phyloP scores from a whole-genome alignment of 2,329 filamentous ascomycete genomes.

The Botrytis tulipae region DNA sequence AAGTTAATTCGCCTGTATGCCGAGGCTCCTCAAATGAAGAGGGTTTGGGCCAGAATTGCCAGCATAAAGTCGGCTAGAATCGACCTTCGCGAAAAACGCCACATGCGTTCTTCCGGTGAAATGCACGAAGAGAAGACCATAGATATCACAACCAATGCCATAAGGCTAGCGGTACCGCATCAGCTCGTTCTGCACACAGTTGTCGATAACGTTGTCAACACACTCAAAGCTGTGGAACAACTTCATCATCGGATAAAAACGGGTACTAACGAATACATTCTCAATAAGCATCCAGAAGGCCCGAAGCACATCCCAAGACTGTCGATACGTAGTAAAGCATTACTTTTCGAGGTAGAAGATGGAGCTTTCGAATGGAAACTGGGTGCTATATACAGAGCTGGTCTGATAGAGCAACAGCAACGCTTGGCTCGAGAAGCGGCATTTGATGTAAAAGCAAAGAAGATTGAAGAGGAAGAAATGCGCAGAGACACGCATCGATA shows the following conservation, averaged over 20 bases:
- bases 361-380: constrained; percentile 97
- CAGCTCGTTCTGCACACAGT: constrained; percentile 86
- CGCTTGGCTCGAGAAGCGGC: constrained; percentile 86
- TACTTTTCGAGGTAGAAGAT: constrained; percentile 92
- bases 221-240: constrained; percentile 81
- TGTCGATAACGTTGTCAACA: constrained; percentile 90
- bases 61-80: constrained; percentile 79
- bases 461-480: constrained; percentile 69
- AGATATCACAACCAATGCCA: constrained; percentile 80
- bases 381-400: constrained; percentile 87
- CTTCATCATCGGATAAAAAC: constrained; percentile 92
- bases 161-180: constrained; percentile 85
- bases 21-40: constrained; percentile 77
- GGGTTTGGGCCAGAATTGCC: constrained; percentile 81
- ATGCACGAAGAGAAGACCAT: constrained; percentile 75
- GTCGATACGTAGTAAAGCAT: constrained; percentile 74
- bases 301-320: constrained; percentile 86
- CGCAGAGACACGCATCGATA: constrained; percentile 52
- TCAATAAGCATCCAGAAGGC: constrained; percentile 79
- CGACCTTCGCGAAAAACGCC: constrained; percentile 74
- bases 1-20: constrained; percentile 83
- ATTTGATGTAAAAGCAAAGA: constrained; percentile 83
- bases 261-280: constrained; percentile 81
- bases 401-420: constrained; percentile 85
- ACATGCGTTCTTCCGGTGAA: constrained; percentile 59